Evolutionary conservation across 768 basidiomycete species (phyloP).

Genomic region (Macrolepiota dolichaula): DNA sequence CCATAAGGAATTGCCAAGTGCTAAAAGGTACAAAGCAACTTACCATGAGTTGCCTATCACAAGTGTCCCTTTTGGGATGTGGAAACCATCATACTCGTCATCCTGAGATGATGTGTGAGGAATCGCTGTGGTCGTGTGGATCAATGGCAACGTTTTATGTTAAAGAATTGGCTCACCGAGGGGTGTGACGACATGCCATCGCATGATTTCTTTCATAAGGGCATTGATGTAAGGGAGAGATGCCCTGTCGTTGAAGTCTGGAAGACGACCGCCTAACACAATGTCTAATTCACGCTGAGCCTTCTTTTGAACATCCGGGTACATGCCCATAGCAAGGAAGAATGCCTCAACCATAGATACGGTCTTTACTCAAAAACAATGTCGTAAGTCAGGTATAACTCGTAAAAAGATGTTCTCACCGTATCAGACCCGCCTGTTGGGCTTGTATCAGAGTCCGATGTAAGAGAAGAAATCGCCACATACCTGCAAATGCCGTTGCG

Average conservation of each 20-base stretch:
- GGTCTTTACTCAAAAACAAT: too few species aligned
- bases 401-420: too few species aligned
- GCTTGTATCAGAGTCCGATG: too few species aligned
- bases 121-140: not conserved
- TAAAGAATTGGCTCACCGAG: conserved; percentile 24
- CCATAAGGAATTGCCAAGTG: not conserved
- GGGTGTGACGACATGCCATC: conserved; percentile 30
- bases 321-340: too few species aligned
- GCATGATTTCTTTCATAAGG: conserved; percentile 30
- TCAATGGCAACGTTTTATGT: conserved; percentile 13
- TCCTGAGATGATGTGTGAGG: not conserved
- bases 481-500: too few species aligned
- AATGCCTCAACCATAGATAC: too few species aligned
- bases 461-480: too few species aligned
- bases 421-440: too few species aligned
- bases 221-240: conserved; percentile 32
- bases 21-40: not conserved
- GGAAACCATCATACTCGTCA: conserved; percentile 18
- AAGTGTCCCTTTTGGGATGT: conserved; percentile 32
- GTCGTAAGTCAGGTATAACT: too few species aligned
- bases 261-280: too few species aligned
- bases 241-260: not conserved
- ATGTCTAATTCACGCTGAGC: too few species aligned
- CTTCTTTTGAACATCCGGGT: too few species aligned
- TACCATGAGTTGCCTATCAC: conserved; percentile 29